These are phyloP conservation scores for Globisporangium sylvaticum DNA, from an alignment of 352 stramenopile species.

Conservation along the genomic window DNA sequence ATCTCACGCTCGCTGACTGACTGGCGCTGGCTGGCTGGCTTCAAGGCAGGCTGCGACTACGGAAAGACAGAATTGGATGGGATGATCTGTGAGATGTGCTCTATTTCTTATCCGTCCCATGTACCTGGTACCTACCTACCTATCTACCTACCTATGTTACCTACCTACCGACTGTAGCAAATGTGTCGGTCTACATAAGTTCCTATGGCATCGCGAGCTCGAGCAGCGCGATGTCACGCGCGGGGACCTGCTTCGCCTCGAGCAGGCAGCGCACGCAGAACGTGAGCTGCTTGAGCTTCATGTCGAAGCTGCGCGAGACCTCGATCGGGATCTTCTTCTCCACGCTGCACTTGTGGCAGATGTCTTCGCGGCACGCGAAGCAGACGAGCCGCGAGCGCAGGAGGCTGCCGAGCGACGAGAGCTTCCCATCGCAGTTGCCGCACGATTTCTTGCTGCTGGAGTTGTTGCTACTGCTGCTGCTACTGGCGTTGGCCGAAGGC, in stretches of 20 bases:
- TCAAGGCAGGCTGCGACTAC: not conserved
- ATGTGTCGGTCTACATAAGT: too few relatives aligned
- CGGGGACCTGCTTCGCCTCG: conserved; percentile 13
- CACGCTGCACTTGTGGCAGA: conserved; percentile 16
- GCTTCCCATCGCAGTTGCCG: not conserved
- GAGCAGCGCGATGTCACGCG: not conserved
- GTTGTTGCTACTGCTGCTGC: not conserved
- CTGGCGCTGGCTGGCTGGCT: too few relatives aligned
- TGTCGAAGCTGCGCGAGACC: not conserved
- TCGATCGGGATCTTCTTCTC: conserved; percentile 14
- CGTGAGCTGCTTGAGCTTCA: conserved; percentile 5
- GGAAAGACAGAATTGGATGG: not conserved
- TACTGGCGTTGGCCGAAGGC: not conserved
- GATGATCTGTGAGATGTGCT: not conserved
- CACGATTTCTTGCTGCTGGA: not conserved
- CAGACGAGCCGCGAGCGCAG: not conserved
- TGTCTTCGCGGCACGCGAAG: not conserved
- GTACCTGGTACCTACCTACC: too few relatives aligned
- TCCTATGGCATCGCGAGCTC: not conserved
- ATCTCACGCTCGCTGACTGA: too few relatives aligned
- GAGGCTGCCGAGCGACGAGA: not conserved
- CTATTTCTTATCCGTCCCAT: not conserved
- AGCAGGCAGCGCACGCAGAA: conserved; percentile 13
- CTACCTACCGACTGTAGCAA: not conserved
- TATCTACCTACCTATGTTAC: too few relatives aligned